Conservation (phyloP, 345 rosid species). For the Murraya paniculata region DNA sequence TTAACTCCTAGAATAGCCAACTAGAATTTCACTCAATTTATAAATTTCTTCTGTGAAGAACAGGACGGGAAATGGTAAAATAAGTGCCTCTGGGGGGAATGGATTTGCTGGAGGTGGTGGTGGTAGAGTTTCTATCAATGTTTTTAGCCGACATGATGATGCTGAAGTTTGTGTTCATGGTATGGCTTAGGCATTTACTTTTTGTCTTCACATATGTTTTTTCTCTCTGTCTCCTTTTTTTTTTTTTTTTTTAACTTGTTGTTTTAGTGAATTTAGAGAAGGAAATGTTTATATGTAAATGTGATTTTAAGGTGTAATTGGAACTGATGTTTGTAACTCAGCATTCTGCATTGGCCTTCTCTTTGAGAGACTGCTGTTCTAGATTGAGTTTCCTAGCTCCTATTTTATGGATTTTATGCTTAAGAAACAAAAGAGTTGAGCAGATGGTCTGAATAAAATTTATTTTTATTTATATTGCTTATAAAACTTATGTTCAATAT, state of each 20-base stretch:
- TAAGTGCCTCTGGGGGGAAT: conserved; percentile 64
- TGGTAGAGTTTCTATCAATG: conserved; percentile 62
- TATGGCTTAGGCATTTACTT: conserved; percentile 21
- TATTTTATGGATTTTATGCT: not conserved
- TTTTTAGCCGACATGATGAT: conserved; percentile 67
- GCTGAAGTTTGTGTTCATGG: conserved; percentile 50
- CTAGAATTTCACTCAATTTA: conserved; percentile 1
- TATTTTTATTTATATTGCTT: too few relatives aligned
- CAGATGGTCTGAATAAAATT: not conserved
- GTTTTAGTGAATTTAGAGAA: not conserved
- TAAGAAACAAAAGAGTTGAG: not conserved
- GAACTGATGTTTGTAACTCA: not conserved
- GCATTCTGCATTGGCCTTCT: not conserved
- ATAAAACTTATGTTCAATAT: too few relatives aligned
- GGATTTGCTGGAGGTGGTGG: conserved; percentile 86
- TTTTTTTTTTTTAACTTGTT: not conserved
- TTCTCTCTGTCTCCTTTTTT: too few relatives aligned
- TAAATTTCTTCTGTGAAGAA: conserved; percentile 17
- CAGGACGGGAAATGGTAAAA: conserved; percentile 57
- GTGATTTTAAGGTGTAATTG: too few relatives aligned
- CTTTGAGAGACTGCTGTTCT: not conserved
- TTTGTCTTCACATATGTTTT: not conserved
- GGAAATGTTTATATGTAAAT: not conserved
- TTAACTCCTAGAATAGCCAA: too few relatives aligned
- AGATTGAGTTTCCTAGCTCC: too few relatives aligned